phyloP scores from a whole-genome alignment of 192 early-diverging fungal species.

The Umbelopsis vinacea region DNA sequence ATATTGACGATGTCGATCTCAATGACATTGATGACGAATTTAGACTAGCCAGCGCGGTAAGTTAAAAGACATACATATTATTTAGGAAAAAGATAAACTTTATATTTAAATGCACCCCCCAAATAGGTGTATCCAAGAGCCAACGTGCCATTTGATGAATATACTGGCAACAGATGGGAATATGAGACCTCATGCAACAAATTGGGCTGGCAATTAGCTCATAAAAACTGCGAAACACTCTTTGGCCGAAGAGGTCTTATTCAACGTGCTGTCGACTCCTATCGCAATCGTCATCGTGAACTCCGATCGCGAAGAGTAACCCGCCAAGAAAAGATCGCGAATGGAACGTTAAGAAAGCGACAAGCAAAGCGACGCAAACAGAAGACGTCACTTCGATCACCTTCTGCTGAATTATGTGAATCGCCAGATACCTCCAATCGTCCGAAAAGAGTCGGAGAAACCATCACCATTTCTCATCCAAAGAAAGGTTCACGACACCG shows the following conservation, averaged over 20 bases:
- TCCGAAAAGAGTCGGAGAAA: constrained; percentile 1
- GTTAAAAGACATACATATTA: not conserved
- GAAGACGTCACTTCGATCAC: too few species aligned
- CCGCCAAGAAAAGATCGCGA: constrained; percentile 69
- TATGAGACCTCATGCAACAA: constrained; percentile 80
- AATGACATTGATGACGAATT: constrained; percentile 26
- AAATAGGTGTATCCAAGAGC: constrained; percentile 75
- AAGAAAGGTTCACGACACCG: constrained; percentile 3
- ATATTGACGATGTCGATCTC: constrained; percentile 32
- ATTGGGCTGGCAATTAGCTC: constrained; percentile 75
- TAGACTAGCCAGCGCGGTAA: constrained; percentile 33
- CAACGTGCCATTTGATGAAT: constrained; percentile 46
- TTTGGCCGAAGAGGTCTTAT: constrained; percentile 70
- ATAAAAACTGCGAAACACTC: constrained; percentile 64
- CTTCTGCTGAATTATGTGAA: too few species aligned
- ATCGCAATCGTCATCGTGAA: constrained; percentile 64
- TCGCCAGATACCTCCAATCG: too few species aligned
- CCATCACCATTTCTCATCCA: not conserved
- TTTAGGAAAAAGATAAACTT: constrained; percentile 10
- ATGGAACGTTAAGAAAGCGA: constrained; percentile 56
- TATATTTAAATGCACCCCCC: constrained; percentile 17
- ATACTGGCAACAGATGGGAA: constrained; percentile 77
- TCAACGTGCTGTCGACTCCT: constrained; percentile 80
- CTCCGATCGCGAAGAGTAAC: constrained; percentile 68
- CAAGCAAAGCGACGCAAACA: constrained; percentile 26